Base-by-base conservation (phyloP, 2,329 filamentous ascomycete genomes). In the Hyphodiscus sp. region DNA sequence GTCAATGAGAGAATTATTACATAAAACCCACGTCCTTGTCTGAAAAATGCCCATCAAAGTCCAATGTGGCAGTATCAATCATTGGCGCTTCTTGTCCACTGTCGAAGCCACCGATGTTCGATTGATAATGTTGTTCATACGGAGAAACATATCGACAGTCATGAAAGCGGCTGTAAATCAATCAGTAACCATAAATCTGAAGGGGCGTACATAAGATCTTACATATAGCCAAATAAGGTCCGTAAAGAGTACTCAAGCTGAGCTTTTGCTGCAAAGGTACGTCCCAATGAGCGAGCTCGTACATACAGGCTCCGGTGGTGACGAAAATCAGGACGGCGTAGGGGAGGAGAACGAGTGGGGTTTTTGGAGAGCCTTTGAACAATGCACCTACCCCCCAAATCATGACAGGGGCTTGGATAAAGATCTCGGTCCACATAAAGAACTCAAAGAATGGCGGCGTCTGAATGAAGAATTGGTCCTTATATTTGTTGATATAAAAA, bases 221-320 rank as follows among this genome's bases (percentile, higher is more conserved):
- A 82, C 80, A 76, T 23, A 83, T 61, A 43, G 71, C 70, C 41
- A 81, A 65, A 69, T 83, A 83, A 2, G 80, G 80, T 20, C 75
- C 76, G 65, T 83, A 83, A 15, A 83, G 68, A 58, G 70, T 72
- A 0, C 70, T 75, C 50, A 83, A 61, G 50, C 73, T 71, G 20
- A 72, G 63, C 62, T 80, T 82, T 60, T 80, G 70, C 2, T 62
- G 64, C 1, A 65, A 58, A 0, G 70, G 69, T 29, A 76, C 71
- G 46, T 67, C 65, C 80, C 83, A 87, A 58, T 71, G 73, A 68
- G 78, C 69, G 59, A 79, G 80, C 53, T 87, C 83, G 1, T 76
- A 74, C 45, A 87, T 73, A 62, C 83, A 87, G 0, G 80, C 80
- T 43, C 80, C 62, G 0, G 84, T 86, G 1, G 83, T 85, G 52